These are phyloP conservation scores for Penicillium sp. DNA, from an alignment of 2,329 filamentous ascomycete genomes.

Conservation along the genomic window DNA sequence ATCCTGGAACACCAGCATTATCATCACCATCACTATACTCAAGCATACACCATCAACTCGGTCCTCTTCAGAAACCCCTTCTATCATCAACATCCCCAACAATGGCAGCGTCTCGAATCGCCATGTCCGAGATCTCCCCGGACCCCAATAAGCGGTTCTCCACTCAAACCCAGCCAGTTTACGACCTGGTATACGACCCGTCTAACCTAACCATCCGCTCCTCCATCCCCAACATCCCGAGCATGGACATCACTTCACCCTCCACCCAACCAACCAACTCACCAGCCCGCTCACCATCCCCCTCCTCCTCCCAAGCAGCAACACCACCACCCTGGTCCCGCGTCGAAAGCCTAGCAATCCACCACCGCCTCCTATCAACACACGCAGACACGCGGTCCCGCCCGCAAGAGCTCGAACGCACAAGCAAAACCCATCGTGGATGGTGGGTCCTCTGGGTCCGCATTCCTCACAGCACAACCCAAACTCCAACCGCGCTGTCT, in stretches of 20 bases:
- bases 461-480: constrained; percentile 32
- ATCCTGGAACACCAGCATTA: constrained; percentile 42
- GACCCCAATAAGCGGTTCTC: constrained; percentile 32
- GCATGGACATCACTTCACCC: constrained; percentile 41
- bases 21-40: constrained; percentile 46
- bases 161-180: constrained; percentile 47
- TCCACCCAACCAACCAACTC: constrained; percentile 10
- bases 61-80: constrained; percentile 48
- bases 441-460: constrained; percentile 69
- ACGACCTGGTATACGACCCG: constrained; percentile 61
- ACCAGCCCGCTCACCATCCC: constrained; percentile 51
- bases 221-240: constrained; percentile 63
- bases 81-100: constrained; percentile 46
- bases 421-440: constrained; percentile 60
- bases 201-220: constrained; percentile 57
- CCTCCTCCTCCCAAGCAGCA: constrained; percentile 53
- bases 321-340: constrained; percentile 46
- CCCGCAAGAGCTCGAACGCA: constrained; percentile 55
- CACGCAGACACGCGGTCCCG: constrained; percentile 51
- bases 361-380: constrained; percentile 58
- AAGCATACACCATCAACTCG: constrained; percentile 49
- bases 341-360: constrained; percentile 60
- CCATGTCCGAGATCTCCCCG: constrained; percentile 29
- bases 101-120: constrained; percentile 40
- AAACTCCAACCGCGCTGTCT: constrained; percentile 9